Evolutionary conservation across 2,329 filamentous ascomycete genomes (phyloP), one percentile per base, ranked within the genome.

Genomic region (Aureobasidium melanogenum): DNA sequence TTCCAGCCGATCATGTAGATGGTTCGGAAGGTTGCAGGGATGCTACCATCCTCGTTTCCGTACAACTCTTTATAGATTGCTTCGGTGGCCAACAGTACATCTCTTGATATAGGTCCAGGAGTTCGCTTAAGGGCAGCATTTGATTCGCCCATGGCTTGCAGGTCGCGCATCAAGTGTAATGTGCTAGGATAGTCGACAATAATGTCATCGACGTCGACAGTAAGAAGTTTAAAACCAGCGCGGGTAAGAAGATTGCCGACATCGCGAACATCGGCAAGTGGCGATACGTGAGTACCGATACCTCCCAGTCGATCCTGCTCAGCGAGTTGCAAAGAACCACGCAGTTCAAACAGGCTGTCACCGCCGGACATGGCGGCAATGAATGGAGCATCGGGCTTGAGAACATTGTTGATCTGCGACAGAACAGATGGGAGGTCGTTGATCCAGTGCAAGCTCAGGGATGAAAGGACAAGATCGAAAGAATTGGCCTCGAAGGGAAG

Each of bases 1-100:
- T 93, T 95, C 94, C 94, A 99, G 0, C 94, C 94, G 74, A 99
- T 99, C 92, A 97, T 97, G 74, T 94, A 96, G 64, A 99, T 97
- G 67, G 96, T 82, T 67, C 94, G 83, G 71, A 97, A 99, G 0
- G 94, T 99, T 1, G 94, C 94, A 0, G 94, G 94, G 2, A 80
- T 66, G 2, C 78, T 84, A 22, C 83, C 88, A 68, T 89, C 88
- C 46, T 86, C 82, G 54, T 95, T 91, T 19, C 89, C 92, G 73
- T 99, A 91, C 61, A 99, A 76, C 71, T 88, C 86, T 51, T 85
- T 82, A 72, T 99, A 99, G 62, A 99, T 96, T 43, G 85, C 89
- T 66, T 97, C 89, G 28, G 85, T 88, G 8, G 94, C 94, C 44
- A 97, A 77, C 63, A 99, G 76, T 10, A 97, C 90, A 69, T 99